These are phyloP conservation scores for Prunus salicina DNA, from an alignment of 306 rosid genomes.

Conservation along the genomic window DNA sequence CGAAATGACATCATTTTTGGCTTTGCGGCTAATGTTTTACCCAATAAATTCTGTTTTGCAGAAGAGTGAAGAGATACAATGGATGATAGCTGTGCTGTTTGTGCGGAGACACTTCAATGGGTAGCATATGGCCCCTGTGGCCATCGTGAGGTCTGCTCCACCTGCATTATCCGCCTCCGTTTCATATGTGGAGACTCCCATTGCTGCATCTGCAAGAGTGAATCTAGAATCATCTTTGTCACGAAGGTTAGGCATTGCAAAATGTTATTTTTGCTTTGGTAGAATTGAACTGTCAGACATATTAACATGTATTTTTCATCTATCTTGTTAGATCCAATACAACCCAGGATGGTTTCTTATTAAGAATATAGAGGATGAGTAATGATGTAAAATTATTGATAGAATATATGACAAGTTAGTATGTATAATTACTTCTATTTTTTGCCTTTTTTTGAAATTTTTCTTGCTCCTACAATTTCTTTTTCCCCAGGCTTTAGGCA, in stretches of 20 bases:
- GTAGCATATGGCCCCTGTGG: conserved; percentile 41
- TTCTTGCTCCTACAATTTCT: background rate
- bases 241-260: conserved; percentile 32
- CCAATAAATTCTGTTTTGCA: background rate
- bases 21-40: background rate
- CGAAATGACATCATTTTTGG: background rate
- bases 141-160: conserved; percentile 41
- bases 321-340: background rate
- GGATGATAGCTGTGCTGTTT: conserved; percentile 40
- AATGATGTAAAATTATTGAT: background rate
- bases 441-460: background rate
- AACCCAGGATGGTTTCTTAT: too few relatives aligned
- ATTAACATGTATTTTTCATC: background rate
- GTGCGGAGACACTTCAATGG: conserved; percentile 38
- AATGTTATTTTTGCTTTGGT: background rate
- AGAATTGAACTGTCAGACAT: background rate
- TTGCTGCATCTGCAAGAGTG: conserved; percentile 40
- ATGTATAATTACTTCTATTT: background rate
- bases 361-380: background rate
- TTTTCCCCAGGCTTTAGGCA: conserved; percentile 64
- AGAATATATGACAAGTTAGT: background rate
- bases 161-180: conserved; percentile 38
- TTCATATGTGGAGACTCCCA: conserved; percentile 30
- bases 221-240: conserved; percentile 24
- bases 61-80: conserved; percentile 10